Evolutionary conservation across 2,329 filamentous ascomycete genomes (phyloP).

Genomic region (Trichoderma aggressivum): DNA sequence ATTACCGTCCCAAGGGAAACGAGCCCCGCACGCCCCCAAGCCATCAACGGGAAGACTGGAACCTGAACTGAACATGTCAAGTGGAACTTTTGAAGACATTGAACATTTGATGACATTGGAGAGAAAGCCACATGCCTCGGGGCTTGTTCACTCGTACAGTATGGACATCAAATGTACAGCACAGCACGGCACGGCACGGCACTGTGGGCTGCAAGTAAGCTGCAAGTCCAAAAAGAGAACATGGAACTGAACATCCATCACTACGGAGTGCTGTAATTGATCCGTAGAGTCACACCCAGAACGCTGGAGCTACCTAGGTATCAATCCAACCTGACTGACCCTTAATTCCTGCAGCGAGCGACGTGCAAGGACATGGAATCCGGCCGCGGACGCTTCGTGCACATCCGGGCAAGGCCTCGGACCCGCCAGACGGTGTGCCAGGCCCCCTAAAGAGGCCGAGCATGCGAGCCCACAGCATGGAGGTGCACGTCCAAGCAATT

Average conservation of each 20-base stretch:
- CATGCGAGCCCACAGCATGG: no score
- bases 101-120: not conserved
- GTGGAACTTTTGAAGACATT: not conserved
- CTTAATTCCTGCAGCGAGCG: slow-evolving; percentile 1
- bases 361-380: not conserved
- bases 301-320: not conserved
- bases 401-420: not conserved
- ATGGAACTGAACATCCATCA: no score
- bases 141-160: no score
- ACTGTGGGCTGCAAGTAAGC: not conserved
- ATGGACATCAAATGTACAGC: no score
- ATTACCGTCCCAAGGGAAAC: not conserved
- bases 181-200: no score
- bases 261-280: no score
- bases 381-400: slow-evolving; percentile 4
- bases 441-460: not conserved
- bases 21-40: not conserved
- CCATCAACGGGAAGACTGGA: not conserved
- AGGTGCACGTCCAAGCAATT: not conserved
- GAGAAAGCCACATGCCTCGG: no score
- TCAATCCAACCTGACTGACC: no score
- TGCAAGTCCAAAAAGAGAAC: not conserved
- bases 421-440: not conserved
- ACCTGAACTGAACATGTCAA: no score
- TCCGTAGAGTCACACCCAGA: not conserved